Percentiles rank a stretch among this genome's conserved stretches.
These are phyloP conservation scores for Protostelium mycophagum DNA, from an alignment of 78 protist genomes.

Conservation along the genomic window DNA sequence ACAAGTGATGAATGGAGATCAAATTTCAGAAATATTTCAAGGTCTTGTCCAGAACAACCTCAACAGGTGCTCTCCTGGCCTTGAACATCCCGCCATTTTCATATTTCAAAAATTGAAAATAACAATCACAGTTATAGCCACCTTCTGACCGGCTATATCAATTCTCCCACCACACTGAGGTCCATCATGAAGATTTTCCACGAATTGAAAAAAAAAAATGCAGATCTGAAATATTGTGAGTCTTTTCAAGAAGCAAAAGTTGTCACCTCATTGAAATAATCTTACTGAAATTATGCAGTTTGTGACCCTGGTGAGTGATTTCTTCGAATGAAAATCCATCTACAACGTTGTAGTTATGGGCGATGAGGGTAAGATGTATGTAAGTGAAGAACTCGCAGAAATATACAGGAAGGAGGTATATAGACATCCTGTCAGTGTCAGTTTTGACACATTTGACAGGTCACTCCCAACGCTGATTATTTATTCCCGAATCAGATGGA, in stretches of 20 bases:
- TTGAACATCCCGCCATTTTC: too few relatives aligned
- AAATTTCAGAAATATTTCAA: constrained; percentile 36
- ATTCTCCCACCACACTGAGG: constrained; percentile 30
- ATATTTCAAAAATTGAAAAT: too few relatives aligned
- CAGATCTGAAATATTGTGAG: constrained; percentile 55
- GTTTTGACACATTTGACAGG: neutral
- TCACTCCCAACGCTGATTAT: constrained; percentile 44
- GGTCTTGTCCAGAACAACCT: constrained; percentile 56
- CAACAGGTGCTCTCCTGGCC: neutral
- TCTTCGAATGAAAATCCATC: neutral
- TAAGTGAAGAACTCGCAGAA: constrained; percentile 43
- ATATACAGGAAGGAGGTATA: constrained; percentile 35
- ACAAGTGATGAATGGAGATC: constrained; percentile 42
- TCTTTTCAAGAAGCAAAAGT: neutral
- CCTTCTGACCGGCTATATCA: constrained; percentile 77
- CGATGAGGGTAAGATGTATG: constrained; percentile 73
- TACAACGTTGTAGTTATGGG: constrained; percentile 66
- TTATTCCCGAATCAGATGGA: constrained; percentile 81
- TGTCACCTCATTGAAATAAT: neutral
- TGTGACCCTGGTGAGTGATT: constrained; percentile 45
- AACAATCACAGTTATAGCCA: constrained; percentile 50
- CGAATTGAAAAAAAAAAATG: constrained; percentile 19
- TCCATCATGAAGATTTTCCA: constrained; percentile 25
- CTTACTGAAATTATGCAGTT: neutral
- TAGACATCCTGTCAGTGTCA: neutral